A percentile compares a stretch with the other conserved stretches of the same genome.
These are phyloP conservation scores for Rhododendron henanense DNA, from an alignment of 148 eudicot species.

Conservation along the genomic window DNA sequence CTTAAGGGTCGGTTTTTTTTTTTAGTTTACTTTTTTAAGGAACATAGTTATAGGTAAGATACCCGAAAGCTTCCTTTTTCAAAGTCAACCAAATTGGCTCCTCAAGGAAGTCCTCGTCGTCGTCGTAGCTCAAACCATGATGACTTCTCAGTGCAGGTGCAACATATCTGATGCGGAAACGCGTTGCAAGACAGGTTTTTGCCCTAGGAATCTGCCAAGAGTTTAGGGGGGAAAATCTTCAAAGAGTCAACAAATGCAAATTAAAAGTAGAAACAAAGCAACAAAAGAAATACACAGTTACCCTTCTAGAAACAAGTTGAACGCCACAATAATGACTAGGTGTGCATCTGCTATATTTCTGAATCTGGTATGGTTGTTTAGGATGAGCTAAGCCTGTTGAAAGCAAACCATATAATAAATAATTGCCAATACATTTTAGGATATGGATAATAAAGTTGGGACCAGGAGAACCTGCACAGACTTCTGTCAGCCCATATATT, in stretches of 20 bases:
- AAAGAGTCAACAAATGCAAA: neutral
- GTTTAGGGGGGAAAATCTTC: neutral
- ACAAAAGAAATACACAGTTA: slow-evolving; percentile 4
- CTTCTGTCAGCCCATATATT: slow-evolving; percentile 19
- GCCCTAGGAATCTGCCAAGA: slow-evolving; percentile 17
- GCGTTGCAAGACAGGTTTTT: slow-evolving; percentile 9
- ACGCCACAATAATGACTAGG: neutral
- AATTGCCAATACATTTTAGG: neutral
- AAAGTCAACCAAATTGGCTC: slow-evolving; percentile 36
- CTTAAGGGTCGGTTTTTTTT: neutral
- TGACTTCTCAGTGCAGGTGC: slow-evolving; percentile 33
- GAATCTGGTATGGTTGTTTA: slow-evolving; percentile 14
- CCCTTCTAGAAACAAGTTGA: slow-evolving; percentile 18
- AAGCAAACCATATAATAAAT: neutral
- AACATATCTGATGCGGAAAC: slow-evolving; percentile 16
- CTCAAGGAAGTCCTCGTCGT: slow-evolving; percentile 27
- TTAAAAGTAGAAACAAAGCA: neutral
- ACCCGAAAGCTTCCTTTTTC: slow-evolving; percentile 33
- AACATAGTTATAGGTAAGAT: neutral
- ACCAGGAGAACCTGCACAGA: slow-evolving; percentile 24
- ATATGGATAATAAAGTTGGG: neutral
- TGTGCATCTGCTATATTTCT: slow-evolving; percentile 8
- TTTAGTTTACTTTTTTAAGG: neutral
- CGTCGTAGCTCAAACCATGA: slow-evolving; percentile 22
- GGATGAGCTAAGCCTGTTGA: slow-evolving; percentile 26